Evolutionary conservation across 2,329 filamentous ascomycete species (phyloP), one percentile per base, ranked within the genome.

Genomic region (Phaeosphaeria sp.): DNA sequence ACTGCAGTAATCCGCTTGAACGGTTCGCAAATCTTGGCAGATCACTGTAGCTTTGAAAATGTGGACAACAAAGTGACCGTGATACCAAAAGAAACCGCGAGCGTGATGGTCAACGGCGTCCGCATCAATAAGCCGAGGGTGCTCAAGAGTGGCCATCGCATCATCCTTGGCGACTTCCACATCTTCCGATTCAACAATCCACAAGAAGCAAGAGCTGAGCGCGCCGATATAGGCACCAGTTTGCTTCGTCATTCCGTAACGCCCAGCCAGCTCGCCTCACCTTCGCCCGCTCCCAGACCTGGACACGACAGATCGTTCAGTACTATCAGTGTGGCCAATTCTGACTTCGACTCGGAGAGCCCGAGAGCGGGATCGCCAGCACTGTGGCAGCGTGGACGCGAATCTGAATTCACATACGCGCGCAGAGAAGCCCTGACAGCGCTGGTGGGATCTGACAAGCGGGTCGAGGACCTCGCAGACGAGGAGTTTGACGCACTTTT

Each of bases 171-270:
- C 42, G 95, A 99, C 77, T 99, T 99, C 69, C 95, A 99, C 76
- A 99, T 99, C 60, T 98, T 99, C 80, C 86, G 95, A 55, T 99
- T 99, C 82, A 99, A 98, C 71, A 93, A 99, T 74, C 95, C 95
- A 0, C 90, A 97, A 83, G 95, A 99, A 79, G 95, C 95, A 27
- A 89, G 92, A 57, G 94, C 93, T 2, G 95, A 99, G 79, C 84
- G 95, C 53, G 93, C 92, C 13, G 92, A 97, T 61, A 88, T 92
- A 72, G 76, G 78, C n/a, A 78, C 79, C 17, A 97, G 92, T 72
- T 81, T 96, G 20, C 82, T 99, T 56, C 89, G 94, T 46, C 94
- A 98, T 72, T 96, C 93, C 6, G 81, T 89, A 49, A 86, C 86
- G 8, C 83, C 84, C 18, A 85, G 85, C 65, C 84, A 88, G 64